A percentile compares a stretch with the other conserved stretches of the same genome.
phyloP scores from a whole-genome alignment of 495 filamentous ascomycete genomes.

The Aspergillus bridgeri region DNA sequence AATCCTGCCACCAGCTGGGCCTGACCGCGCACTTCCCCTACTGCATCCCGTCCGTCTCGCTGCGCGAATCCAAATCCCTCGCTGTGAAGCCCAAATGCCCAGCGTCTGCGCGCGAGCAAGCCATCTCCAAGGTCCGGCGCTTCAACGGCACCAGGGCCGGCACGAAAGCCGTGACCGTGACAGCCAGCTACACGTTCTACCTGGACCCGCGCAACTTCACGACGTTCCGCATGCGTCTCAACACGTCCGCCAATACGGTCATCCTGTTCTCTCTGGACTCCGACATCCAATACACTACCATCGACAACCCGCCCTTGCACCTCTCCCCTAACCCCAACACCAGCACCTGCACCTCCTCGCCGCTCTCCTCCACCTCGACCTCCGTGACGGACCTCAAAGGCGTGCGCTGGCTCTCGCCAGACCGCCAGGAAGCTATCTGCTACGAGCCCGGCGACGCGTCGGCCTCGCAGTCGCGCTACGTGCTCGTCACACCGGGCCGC shows the following conservation, averaged over 20 bases:
- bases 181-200: conserved; percentile 26
- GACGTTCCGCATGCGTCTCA: conserved; percentile 34
- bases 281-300: conserved; percentile 25
- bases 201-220: conserved; percentile 34
- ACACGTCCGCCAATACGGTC: conserved; percentile 24
- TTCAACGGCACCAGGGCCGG: conserved; percentile 13
- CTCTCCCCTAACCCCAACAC: background rate
- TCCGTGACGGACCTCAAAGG: conserved; percentile 6
- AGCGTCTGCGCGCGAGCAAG: conserved; percentile 20
- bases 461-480: conserved; percentile 17
- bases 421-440: conserved; percentile 23
- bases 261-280: conserved; percentile 28
- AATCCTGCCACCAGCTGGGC: conserved; percentile 21
- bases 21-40: conserved; percentile 11
- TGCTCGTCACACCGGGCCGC: conserved; percentile 29
- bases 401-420: conserved; percentile 24
- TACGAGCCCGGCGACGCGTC: conserved; percentile 12
- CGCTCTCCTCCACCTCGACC: conserved; percentile 8
- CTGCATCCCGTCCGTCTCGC: conserved; percentile 30
- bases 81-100: conserved; percentile 27
- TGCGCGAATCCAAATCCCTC: conserved; percentile 31
- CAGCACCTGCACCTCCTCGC: conserved; percentile 12
- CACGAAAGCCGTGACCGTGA: conserved; percentile 17
- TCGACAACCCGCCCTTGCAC: conserved; percentile 8
- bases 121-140: conserved; percentile 22